These are phyloP conservation scores for Phytophthora idaei DNA, from an alignment of 352 stramenopile genomes.

Conservation along the genomic window DNA sequence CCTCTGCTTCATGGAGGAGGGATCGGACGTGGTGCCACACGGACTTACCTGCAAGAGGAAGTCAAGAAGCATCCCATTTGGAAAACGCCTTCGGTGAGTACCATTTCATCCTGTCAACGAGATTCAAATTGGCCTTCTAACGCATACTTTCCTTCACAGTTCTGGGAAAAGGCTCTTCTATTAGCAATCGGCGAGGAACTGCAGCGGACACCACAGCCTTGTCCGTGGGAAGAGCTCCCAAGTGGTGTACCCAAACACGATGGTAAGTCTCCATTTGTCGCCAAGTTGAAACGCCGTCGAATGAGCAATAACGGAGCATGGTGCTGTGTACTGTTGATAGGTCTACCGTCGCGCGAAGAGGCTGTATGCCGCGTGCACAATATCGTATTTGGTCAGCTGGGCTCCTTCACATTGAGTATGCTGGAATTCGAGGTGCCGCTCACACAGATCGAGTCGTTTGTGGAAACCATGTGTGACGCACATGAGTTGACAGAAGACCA, in stretches of 20 bases:
- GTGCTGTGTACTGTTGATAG: slow-evolving; percentile 23
- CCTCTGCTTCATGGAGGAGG: slow-evolving; percentile 41
- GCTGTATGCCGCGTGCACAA: slow-evolving; percentile 86
- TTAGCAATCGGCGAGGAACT: slow-evolving; percentile 85
- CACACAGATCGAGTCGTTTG: slow-evolving; percentile 81
- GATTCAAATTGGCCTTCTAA: not conserved
- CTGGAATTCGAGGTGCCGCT: slow-evolving; percentile 86
- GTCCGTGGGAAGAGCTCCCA: slow-evolving; percentile 81
- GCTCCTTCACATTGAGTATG: slow-evolving; percentile 89
- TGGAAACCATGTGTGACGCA: slow-evolving; percentile 89
- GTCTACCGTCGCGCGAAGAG: slow-evolving; percentile 73
- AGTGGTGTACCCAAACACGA: slow-evolving; percentile 56
- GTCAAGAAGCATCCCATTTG: slow-evolving; percentile 88
- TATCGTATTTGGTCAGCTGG: slow-evolving; percentile 87
- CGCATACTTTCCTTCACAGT: slow-evolving; percentile 33
- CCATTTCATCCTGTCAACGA: not conserved
- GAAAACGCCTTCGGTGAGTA: slow-evolving; percentile 73
- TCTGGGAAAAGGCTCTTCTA: slow-evolving; percentile 87
- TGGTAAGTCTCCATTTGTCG: slow-evolving; percentile 30
- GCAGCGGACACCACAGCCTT: slow-evolving; percentile 74
- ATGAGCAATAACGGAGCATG: slow-evolving; percentile 12
- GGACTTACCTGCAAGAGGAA: slow-evolving; percentile 81
- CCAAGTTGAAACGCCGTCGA: not conserved
- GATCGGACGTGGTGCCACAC: slow-evolving; percentile 52
- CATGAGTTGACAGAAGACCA: slow-evolving; percentile 88